Percentiles rank a stretch among this genome's conserved stretches.
Conservation (phyloP, 2,329 filamentous ascomycete species). For the Nakataea oryzae region DNA sequence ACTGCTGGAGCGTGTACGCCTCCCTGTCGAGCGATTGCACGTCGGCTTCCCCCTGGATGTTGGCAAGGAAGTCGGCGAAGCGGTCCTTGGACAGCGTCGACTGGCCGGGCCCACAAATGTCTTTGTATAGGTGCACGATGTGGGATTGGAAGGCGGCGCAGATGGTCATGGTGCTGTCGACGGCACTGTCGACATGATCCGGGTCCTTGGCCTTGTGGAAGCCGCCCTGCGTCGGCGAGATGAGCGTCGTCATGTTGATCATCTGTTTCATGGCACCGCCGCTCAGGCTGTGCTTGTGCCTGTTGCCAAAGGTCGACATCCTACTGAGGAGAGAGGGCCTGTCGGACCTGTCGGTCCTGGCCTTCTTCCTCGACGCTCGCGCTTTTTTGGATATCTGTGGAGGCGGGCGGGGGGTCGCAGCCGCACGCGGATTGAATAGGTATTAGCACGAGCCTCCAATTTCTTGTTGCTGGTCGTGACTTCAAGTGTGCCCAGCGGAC, state of each 20-base stretch:
- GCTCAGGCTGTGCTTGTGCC: neutral
- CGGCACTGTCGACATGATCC: slow-evolving; percentile 9
- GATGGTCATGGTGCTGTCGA: slow-evolving; percentile 7
- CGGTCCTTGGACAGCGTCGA: slow-evolving; percentile 22
- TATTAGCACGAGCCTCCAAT: neutral
- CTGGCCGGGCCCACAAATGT: slow-evolving; percentile 25
- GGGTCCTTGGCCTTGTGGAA: slow-evolving; percentile 12
- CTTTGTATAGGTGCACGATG: slow-evolving; percentile 35
- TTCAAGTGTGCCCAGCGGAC: no score
- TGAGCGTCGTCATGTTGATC: slow-evolving; percentile 17
- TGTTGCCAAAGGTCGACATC: slow-evolving; percentile 1
- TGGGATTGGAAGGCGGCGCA: slow-evolving; percentile 24
- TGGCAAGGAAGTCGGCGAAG: slow-evolving; percentile 38
- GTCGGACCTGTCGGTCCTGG: neutral
- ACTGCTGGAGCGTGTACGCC: slow-evolving; percentile 34
- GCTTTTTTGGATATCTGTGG: neutral
- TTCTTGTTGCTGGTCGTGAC: neutral
- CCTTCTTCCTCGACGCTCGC: neutral
- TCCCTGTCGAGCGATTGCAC: slow-evolving; percentile 24
- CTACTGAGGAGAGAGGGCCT: neutral
- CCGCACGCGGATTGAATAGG: neutral
- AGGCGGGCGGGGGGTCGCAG: no score
- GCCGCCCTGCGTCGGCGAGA: slow-evolving; percentile 16
- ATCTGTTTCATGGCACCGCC: slow-evolving; percentile 7
- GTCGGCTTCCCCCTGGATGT: slow-evolving; percentile 34